Conservation (phyloP, 2,329 filamentous ascomycete genomes). For the Emmonsia crescens region DNA sequence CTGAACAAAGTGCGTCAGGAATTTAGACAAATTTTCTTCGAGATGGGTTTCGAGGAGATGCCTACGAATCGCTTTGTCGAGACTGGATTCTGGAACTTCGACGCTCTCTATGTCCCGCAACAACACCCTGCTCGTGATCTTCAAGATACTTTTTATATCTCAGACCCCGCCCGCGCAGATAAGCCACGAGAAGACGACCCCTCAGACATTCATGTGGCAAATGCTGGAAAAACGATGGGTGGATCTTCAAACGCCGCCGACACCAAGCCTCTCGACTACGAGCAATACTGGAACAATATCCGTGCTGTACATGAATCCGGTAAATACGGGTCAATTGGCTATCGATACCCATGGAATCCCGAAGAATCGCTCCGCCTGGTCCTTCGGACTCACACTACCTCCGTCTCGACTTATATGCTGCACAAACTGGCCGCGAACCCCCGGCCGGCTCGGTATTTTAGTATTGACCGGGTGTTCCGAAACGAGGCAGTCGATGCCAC, state of each 20-base stretch:
- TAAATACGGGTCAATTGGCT: constrained; percentile 90
- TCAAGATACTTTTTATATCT: constrained; percentile 98
- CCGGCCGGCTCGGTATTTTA: constrained; percentile 90
- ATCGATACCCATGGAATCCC: constrained; percentile 85
- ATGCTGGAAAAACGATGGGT: constrained; percentile 33
- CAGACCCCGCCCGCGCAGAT: constrained; percentile 70
- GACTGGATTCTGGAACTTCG: constrained; percentile 98
- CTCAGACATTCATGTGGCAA: constrained; percentile 24
- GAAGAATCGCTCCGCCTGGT: constrained; percentile 81
- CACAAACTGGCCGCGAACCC: constrained; percentile 77
- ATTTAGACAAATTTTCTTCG: constrained; percentile 97
- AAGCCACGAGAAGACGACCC: constrained; percentile 48
- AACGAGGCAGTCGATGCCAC: constrained; percentile 97
- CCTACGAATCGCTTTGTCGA: constrained; percentile 88
- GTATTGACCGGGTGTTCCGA: constrained; percentile 94
- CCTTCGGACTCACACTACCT: constrained; percentile 90
- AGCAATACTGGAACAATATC: constrained; percentile 80
- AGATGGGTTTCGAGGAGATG: constrained; percentile 99
- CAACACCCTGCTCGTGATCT: constrained; percentile 95
- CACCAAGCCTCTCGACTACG: constrained; percentile 53
- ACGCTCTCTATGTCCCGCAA: constrained; percentile 90
- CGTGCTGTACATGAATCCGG: constrained; percentile 79
- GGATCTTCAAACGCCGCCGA: constrained; percentile 35
- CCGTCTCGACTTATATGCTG: constrained; percentile 81
- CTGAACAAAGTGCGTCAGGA: constrained; percentile 92